Percentiles rank a stretch among this genome's conserved stretches.
Conservation (phyloP, 805 yeast species). For the Blastobotrys attinorum region DNA sequence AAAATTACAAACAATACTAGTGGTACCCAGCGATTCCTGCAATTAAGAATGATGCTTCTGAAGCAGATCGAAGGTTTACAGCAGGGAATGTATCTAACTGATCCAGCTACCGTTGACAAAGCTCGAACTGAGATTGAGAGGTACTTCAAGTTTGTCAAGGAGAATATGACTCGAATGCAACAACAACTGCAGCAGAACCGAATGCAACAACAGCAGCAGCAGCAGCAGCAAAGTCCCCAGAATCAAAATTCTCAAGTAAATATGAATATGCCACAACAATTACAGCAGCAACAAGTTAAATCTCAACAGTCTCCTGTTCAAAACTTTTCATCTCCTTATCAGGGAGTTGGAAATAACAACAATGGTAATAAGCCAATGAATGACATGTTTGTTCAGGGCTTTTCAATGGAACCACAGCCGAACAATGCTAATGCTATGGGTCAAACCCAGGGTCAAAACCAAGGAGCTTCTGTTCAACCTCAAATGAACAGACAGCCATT, state of each 20-base stretch:
- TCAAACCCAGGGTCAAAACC: conserved; percentile 2
- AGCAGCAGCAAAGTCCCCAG: conserved; percentile 20
- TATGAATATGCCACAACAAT: conserved; percentile 16
- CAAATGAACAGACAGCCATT: neutral
- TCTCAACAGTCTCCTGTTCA: neutral
- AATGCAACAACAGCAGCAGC: conserved; percentile 19
- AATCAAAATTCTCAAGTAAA: neutral
- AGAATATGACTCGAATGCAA: conserved; percentile 37
- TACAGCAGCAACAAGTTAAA: no score
- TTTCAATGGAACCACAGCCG: conserved; percentile 16
- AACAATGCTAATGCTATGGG: neutral
- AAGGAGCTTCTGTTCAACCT: neutral
- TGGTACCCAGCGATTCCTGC: conserved; percentile 69
- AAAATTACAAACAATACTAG: conserved; percentile 66
- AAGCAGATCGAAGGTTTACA: conserved; percentile 65
- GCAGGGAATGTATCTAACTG: conserved; percentile 57
- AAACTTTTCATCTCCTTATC: neutral
- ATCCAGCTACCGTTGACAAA: conserved; percentile 63
- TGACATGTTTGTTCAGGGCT: conserved; percentile 19
- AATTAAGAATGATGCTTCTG: conserved; percentile 70
- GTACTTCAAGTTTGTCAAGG: conserved; percentile 67
- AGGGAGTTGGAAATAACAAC: neutral
- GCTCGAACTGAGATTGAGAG: conserved; percentile 64
- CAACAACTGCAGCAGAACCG: conserved; percentile 22
- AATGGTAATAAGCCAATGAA: neutral